Base-by-base conservation (phyloP, 805 yeast species). In the Metschnikowia reukaufii region DNA sequence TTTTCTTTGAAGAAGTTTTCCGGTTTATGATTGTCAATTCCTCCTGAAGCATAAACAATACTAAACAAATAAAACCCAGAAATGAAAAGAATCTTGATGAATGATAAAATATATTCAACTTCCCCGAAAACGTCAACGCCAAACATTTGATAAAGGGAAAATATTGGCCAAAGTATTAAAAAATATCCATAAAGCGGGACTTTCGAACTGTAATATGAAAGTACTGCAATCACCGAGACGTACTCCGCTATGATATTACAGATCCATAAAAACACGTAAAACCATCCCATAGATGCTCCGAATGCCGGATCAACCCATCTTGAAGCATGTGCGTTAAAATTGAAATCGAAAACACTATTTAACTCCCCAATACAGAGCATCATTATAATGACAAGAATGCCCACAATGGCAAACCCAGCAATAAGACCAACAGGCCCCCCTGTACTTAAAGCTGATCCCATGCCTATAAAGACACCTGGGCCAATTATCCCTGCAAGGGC, bases 351-450 rank as follows among this genome's bases (percentile, higher is more conserved):
- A 18, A 40, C 33, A 19, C 45, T 34, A 29, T 45, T 40, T 7
- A 45, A 20, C 31, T 40, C 49, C 17, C 49, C 45, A 19, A 45
- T 40, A 19, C 45, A 45, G 30, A 40, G 32, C 49, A 45, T 45
- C 49, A 40, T 45, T 18, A 36, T 33, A 35, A 45, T 41, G 21
- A 45, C 45, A 12, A 40, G 36, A 23, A 40, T 20, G 3, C 45
- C 42, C 37, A 45, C 49, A 13, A 45, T 45, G 27, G 50, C 40
- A 29, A 42, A 47, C 13, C 39, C 50, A 16, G 47, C 47, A 21
- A 47, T 39, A 16, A 38, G 39, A 29, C 49, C 49, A 4, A 36
- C 49, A 15, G 45, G 49, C 17, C 49, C 49, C 2, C 49, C 45
- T 13, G 47, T 19, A 23, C 42, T 37, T 6, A 43, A 32, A 17